Base-by-base conservation (phyloP, 805 yeast species). In the Ogataea methanolica region DNA sequence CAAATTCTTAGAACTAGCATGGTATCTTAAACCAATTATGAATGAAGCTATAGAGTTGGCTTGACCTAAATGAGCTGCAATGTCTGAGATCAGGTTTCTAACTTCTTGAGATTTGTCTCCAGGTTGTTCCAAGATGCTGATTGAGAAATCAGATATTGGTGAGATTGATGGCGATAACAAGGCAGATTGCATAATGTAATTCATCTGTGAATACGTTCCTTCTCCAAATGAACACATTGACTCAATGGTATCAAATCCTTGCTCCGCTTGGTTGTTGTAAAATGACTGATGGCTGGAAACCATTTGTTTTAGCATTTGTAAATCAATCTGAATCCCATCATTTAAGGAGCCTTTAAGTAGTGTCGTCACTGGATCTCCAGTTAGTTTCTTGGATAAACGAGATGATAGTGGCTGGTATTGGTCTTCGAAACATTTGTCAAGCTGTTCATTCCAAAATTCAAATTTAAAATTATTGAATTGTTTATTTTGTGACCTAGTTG, bases 21-120 rank as follows among this genome's bases (percentile, higher is more conserved):
- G 82, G 63, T 74, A 85, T 22, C 71, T 69, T 42, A 82, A 60
- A 0, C 85, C 87, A 44, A 84, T 67, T 14, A 88, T 71, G 64
- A 79, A 72, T 2, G 85, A 74, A 1, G 88, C 82, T 12, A 88
- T 72, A 0, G 90, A 83, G 0, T 84, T 78, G 1, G 94, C 87
- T 62, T 88, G 95, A 6, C 96, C 96, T 36, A 88, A 66, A 65
- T 88, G 96, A 0, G 95, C 94, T 11, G 81, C 76, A 9, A 83
- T 75, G 50, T 85, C 88, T 33, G 80, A 73, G 8, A 80, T 66
- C 5, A 62, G 54, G 16, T 64, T 63, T 38, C 60, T 49, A 15
- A 62, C 39, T 8, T 43, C 43, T 7, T 46, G 46, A 0, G 57
- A 41, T 49, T 75, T 78, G 51, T 52, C 46, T 0, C 73, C 65